These are phyloP conservation scores for Chimonanthus praecox DNA, from an alignment of 164 flowering plant genomes.

Conservation along the genomic window DNA sequence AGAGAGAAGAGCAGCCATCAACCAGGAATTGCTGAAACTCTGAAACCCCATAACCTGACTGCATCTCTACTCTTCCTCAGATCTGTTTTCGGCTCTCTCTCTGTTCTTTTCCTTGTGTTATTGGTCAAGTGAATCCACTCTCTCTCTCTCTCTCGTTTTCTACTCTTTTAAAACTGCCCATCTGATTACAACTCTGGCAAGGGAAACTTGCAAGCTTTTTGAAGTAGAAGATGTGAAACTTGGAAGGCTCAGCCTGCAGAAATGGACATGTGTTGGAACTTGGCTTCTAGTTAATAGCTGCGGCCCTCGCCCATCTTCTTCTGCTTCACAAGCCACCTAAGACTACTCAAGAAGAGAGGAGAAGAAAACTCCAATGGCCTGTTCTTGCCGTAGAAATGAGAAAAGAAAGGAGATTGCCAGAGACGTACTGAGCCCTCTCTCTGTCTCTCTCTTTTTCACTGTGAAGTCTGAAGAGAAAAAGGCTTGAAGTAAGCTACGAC, in stretches of 20 bases:
- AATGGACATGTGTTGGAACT: background rate
- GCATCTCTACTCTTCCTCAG: conserved; percentile 18
- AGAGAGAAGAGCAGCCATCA: conserved; percentile 13
- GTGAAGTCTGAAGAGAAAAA: background rate
- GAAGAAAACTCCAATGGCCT: background rate
- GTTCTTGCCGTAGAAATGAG: background rate
- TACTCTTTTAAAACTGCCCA: background rate
- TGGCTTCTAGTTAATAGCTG: background rate
- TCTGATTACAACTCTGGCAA: background rate
- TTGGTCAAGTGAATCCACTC: background rate
- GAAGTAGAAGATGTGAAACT: background rate
- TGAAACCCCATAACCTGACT: conserved; percentile 20
- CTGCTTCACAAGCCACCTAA: background rate
- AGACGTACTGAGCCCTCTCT: background rate
- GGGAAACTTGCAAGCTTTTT: background rate
- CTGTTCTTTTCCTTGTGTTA: background rate
- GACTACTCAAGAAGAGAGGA: background rate
- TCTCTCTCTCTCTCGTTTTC: background rate
- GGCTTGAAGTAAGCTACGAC: background rate
- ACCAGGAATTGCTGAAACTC: conserved; percentile 22
- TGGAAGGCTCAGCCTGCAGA: background rate
- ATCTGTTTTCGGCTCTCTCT: background rate
- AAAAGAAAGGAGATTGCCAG: background rate
- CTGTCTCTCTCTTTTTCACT: background rate
- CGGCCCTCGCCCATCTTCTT: background rate